Conservation (phyloP, 805 yeast genomes). For the Starmerella cellae region DNA sequence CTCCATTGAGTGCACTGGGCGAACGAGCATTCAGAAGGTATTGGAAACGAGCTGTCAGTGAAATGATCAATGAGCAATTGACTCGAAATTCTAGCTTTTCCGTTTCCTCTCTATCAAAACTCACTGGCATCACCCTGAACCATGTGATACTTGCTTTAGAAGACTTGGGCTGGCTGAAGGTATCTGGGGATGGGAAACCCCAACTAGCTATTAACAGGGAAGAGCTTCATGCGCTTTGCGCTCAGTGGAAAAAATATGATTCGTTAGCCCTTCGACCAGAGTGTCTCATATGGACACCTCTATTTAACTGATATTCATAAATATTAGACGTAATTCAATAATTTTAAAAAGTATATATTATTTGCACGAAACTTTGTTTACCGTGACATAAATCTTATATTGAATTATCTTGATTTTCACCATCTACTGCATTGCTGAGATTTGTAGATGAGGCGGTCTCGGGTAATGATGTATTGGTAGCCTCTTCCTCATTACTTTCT, state of each 20-base stretch:
- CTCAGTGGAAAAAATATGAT: conserved; percentile 1
- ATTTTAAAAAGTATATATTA: too few relatives aligned
- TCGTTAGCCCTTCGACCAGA: conserved; percentile 2
- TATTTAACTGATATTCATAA: not conserved
- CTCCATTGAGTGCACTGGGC: conserved; percentile 82
- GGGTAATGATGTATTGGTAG: not conserved
- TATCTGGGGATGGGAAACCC: conserved; percentile 15
- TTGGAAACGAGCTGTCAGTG: conserved; percentile 63
- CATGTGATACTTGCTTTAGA: conserved; percentile 84
- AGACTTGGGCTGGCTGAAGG: conserved; percentile 45
- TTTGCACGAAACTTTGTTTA: not conserved
- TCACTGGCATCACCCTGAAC: conserved; percentile 75
- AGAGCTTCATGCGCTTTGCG: not conserved
- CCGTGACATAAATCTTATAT: too few relatives aligned
- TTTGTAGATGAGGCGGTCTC: not conserved
- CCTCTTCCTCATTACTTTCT: not conserved
- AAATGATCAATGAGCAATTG: conserved; percentile 27
- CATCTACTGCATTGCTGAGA: not conserved
- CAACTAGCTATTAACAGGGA: conserved; percentile 1
- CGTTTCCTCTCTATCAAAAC: conserved; percentile 46
- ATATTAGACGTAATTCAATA: not conserved
- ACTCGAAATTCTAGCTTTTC: conserved; percentile 23
- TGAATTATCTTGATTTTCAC: not conserved
- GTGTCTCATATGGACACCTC: conserved; percentile 10
- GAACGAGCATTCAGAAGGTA: conserved; percentile 70